These are phyloP conservation scores for Crotalaria pallida DNA, from an alignment of 306 rosid species.

Conservation along the genomic window DNA sequence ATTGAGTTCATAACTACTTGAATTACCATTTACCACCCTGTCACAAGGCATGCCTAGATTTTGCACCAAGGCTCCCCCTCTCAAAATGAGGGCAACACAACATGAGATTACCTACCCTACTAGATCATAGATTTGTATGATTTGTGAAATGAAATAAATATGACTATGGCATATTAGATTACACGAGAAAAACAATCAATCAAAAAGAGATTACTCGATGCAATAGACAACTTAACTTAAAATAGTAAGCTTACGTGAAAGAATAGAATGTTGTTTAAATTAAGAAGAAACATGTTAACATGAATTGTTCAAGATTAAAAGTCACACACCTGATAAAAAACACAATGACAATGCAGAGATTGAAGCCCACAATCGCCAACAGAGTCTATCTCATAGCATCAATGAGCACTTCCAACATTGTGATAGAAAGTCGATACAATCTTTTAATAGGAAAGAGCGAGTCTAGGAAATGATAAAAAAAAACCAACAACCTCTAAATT, in stretches of 20 bases:
- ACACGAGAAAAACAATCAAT: neutral
- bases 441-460: conserved; percentile 26
- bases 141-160: neutral
- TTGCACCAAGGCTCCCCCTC: neutral
- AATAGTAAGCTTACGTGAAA: conserved; percentile 4
- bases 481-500: conserved; percentile 28
- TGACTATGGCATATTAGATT: neutral
- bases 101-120: neutral
- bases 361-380: conserved; percentile 41
- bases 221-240: conserved; percentile 7
- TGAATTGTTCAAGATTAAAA: conserved; percentile 17
- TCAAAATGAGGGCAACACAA: neutral
- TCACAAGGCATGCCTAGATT: neutral
- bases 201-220: conserved; percentile 2
- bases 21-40: neutral
- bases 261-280: neutral
- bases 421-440: conserved; percentile 25
- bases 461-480: conserved; percentile 27
- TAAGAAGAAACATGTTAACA: conserved; percentile 14
- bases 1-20: neutral
- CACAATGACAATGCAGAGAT: conserved; percentile 38
- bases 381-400: conserved; percentile 39
- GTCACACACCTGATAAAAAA: conserved; percentile 46
- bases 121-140: neutral
- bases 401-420: conserved; percentile 31